A percentile compares a stretch with the other conserved stretches of the same genome.
These are phyloP conservation scores for Musa itinerans DNA, from an alignment of 176 grass and related monocot genomes.

Conservation along the genomic window DNA sequence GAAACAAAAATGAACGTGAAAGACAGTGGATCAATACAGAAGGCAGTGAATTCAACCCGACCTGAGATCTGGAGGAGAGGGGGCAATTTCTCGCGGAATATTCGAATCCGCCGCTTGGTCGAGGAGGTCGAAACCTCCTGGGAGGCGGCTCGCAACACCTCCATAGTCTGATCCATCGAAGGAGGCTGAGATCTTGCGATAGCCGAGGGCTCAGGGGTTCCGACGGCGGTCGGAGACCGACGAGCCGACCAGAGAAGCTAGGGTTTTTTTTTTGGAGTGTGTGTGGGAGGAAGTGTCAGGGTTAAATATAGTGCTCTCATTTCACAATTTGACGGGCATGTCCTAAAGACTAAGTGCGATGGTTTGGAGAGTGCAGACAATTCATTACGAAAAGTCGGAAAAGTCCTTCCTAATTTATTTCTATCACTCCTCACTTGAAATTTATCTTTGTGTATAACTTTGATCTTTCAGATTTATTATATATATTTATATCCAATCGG, in stretches of 20 bases:
- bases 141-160: conserved; percentile 50
- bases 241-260: neutral
- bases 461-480: no score
- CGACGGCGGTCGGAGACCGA: neutral
- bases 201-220: neutral
- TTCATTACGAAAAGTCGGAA: no score
- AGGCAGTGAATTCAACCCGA: neutral
- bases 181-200: neutral
- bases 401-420: no score
- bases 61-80: conserved; percentile 35
- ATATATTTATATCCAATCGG: no score
- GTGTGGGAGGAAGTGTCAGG: no score
- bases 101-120: conserved; percentile 55
- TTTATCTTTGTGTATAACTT: no score
- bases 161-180: neutral
- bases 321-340: neutral
- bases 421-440: no score
- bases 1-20: no score
- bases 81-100: conserved; percentile 58
- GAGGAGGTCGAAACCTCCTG: conserved; percentile 66
- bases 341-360: neutral
- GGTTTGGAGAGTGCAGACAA: no score
- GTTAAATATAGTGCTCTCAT: neutral
- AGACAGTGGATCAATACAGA: no score
- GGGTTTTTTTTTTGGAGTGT: neutral